Conservation (phyloP, 495 filamentous ascomycete species). For the Penicillium manginii region DNA sequence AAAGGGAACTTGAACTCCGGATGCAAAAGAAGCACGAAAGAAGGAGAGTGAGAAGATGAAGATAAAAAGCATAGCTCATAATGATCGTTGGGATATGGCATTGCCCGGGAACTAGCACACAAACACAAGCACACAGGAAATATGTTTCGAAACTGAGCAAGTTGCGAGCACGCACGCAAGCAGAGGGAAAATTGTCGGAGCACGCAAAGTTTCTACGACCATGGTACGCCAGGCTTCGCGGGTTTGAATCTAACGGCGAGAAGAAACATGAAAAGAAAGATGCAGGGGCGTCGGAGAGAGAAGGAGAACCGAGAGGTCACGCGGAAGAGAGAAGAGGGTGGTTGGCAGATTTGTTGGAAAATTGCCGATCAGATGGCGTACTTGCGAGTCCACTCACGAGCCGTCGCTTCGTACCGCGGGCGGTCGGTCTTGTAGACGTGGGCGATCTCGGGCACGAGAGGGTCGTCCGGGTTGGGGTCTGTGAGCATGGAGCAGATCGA, state of each 20-base stretch:
- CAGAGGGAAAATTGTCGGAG: slow-evolving; percentile 24
- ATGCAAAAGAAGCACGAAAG: not conserved
- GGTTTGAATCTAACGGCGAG: slow-evolving; percentile 43
- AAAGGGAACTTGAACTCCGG: not conserved
- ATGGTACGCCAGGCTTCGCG: slow-evolving; percentile 52
- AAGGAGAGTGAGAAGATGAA: not conserved
- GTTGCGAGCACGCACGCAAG: slow-evolving; percentile 12
- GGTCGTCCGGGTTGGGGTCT: slow-evolving; percentile 98
- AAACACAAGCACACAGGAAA: slow-evolving; percentile 12
- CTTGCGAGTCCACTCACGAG: slow-evolving; percentile 98
- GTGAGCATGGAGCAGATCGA: slow-evolving; percentile 99
- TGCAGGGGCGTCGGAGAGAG: slow-evolving; percentile 38
- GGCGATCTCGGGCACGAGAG: slow-evolving; percentile 96
- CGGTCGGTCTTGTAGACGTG: slow-evolving; percentile 99
- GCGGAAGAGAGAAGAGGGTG: slow-evolving; percentile 13
- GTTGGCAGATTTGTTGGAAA: slow-evolving; percentile 27
- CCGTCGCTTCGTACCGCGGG: slow-evolving; percentile 91
- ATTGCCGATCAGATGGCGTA: slow-evolving; percentile 74
- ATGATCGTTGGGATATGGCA: slow-evolving; percentile 49
- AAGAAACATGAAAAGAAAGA: slow-evolving; percentile 30
- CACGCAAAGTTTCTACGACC: slow-evolving; percentile 47
- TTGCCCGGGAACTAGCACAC: slow-evolving; percentile 34
- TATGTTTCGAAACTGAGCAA: slow-evolving; percentile 6
- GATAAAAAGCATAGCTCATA: slow-evolving; percentile 42
- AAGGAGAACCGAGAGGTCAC: slow-evolving; percentile 19